Percentiles rank a stretch among this genome's conserved stretches.
Conservation (phyloP, 768 basidiomycete species). For the Naematelia aurantialba region DNA sequence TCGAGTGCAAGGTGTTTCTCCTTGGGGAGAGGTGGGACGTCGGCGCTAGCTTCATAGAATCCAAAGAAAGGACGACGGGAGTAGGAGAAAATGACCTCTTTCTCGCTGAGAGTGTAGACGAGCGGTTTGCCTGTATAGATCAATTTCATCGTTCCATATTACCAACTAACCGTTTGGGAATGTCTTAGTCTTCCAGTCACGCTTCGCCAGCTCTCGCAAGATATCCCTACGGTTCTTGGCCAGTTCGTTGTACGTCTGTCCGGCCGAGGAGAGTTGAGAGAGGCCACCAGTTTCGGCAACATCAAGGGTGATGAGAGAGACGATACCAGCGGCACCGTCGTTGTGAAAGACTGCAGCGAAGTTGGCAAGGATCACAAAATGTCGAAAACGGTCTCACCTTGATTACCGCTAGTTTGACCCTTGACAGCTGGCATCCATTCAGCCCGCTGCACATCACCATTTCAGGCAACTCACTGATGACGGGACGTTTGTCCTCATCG, state of each 20-base stretch:
- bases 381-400: slow-evolving; percentile 19
- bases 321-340: slow-evolving; percentile 21
- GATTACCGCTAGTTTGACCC: slow-evolving; percentile 29
- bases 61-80: slow-evolving; percentile 27
- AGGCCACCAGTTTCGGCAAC: slow-evolving; percentile 28
- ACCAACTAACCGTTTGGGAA: slow-evolving; percentile 13
- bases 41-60: slow-evolving; percentile 25
- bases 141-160: neutral
- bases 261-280: slow-evolving; percentile 25
- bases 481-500: slow-evolving; percentile 24
- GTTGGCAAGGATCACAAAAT: too few relatives aligned
- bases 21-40: slow-evolving; percentile 15
- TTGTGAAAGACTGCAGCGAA: slow-evolving; percentile 23
- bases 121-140: neutral
- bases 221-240: slow-evolving; percentile 21
- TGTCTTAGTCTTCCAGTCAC: slow-evolving; percentile 20
- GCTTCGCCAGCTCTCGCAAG: slow-evolving; percentile 17
- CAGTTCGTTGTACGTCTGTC: slow-evolving; percentile 27
- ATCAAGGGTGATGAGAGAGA: slow-evolving; percentile 23
- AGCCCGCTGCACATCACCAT: neutral
- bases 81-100: slow-evolving; percentile 19
- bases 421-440: slow-evolving; percentile 15
- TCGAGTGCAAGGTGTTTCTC: slow-evolving; percentile 32
- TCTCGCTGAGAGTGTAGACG: slow-evolving; percentile 7
- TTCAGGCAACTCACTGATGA: slow-evolving; percentile 18